A percentile compares a stretch with the other conserved stretches of the same genome.
Conservation (phyloP, 148 eudicot species). For the Rheum nobile region DNA sequence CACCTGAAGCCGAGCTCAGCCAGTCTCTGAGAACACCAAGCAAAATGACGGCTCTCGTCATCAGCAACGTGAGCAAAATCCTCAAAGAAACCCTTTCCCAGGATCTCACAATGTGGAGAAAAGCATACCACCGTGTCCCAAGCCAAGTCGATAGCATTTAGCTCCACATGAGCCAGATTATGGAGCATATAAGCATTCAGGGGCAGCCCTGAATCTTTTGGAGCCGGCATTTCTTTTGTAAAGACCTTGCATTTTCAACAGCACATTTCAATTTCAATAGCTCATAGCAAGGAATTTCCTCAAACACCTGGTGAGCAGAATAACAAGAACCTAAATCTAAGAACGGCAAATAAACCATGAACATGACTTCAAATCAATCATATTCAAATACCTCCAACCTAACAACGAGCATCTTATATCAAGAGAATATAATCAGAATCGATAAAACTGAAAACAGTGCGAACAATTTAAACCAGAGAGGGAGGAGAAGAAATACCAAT, state of each 20-base stretch:
- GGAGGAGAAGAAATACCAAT: constrained; percentile 26
- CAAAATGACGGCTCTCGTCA: constrained; percentile 96
- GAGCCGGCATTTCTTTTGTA: constrained; percentile 71
- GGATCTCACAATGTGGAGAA: constrained; percentile 55
- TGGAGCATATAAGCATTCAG: constrained; percentile 93
- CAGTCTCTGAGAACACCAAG: constrained; percentile 89
- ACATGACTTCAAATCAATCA: not conserved
- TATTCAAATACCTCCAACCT: too few relatives aligned
- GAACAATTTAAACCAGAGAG: not conserved
- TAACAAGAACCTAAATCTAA: not conserved
- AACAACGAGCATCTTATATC: not conserved
- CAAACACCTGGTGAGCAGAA: not conserved
- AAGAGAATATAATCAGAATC: not conserved
- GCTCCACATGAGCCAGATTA: constrained; percentile 96
- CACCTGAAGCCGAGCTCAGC: constrained; percentile 88
- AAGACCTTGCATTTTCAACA: constrained; percentile 40
- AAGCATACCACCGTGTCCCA: constrained; percentile 98
- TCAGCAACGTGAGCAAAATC: constrained; percentile 98
- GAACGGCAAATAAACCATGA: too few relatives aligned
- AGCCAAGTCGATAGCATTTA: constrained; percentile 89
- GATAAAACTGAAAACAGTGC: not conserved
- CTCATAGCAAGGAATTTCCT: not conserved
- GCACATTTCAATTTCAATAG: constrained; percentile 9
- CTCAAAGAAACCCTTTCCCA: constrained; percentile 69
- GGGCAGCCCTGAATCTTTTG: constrained; percentile 74